Evolutionary conservation across 2,329 filamentous ascomycete genomes (phyloP), one percentile per base, ranked within the genome.

Genomic region (Allantophomopsis cytisporea): DNA sequence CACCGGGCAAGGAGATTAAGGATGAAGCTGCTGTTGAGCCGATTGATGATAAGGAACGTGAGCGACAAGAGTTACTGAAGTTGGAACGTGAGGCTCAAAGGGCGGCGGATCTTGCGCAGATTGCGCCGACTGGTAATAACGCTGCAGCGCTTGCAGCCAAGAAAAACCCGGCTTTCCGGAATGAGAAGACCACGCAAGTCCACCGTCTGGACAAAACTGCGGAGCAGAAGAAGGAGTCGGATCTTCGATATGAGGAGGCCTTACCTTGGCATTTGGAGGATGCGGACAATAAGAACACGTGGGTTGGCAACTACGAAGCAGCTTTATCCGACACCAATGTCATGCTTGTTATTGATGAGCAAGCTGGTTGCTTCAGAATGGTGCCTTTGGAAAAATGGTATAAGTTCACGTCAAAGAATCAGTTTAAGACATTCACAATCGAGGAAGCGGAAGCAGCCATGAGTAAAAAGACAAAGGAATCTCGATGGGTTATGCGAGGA

Each of bases 181-280:
- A 80, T 45, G 89, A 94, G 60, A 94, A 89, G 53, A 89, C 80
- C 1, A 83, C 86, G 46, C 84, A 87, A 51, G 83, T 94, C 16
- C 87, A 84, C 54, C 79, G 85, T 48, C 75, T 82, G n/a, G 83
- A 93, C 41, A 71, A 73, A 40, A 71, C 72, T 5, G 74, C 78
- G 54, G 77, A 76, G 2, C 71, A 62, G 65, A 91, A 72, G 69
- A 93, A 70, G 65, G 71, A 77, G 42, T 68, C 69, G 0, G 73
- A 76, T 41, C 76, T 76, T 61, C 81, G 88, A 46, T 98, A 96
- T 49, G 91, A 96, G 57, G 91, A 98, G 59, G 86, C 89, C 4
- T 66, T 95, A 37, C 91, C 91, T 5, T 98, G 91, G 91, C 88
- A 95, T 57, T 61, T 98, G 30, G 91, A 98, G 56, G 91, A 98